These are phyloP conservation scores for Raphanus sativus DNA, from an alignment of 345 rosid genomes.

Conservation along the genomic window DNA sequence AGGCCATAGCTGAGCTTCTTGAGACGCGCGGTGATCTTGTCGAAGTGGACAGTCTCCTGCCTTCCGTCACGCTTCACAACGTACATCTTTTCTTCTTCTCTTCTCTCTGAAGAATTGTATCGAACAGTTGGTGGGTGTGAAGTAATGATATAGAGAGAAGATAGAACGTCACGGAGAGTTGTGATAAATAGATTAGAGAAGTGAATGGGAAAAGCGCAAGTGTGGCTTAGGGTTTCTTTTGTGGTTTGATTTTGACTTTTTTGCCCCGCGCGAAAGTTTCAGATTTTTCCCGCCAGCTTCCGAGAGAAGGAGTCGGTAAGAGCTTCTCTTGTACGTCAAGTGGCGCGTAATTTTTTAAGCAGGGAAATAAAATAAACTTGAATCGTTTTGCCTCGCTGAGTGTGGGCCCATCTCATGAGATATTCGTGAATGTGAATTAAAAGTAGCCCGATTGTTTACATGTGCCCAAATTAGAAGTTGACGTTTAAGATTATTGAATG, in stretches of 20 bases:
- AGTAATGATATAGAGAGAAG: background rate
- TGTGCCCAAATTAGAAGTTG: background rate
- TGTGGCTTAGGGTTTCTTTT: background rate
- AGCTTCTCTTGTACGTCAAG: background rate
- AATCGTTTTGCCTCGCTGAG: background rate
- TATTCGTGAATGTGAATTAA: background rate
- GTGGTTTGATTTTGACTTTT: background rate
- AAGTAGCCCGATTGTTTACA: background rate
- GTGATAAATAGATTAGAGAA: background rate
- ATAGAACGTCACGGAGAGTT: background rate
- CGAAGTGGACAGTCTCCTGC: constrained; percentile 90
- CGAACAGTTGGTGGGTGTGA: constrained; percentile 38
- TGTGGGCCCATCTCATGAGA: background rate
- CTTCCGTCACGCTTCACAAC: constrained; percentile 93
- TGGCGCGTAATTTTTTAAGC: background rate
- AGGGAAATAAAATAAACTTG: background rate
- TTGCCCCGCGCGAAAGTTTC: constrained; percentile 8
- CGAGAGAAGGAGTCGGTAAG: background rate
- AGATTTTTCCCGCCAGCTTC: constrained; percentile 39
- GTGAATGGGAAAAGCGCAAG: background rate
- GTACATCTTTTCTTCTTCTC: constrained; percentile 55
- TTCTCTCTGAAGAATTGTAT: constrained; percentile 32
- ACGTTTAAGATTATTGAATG: background rate
- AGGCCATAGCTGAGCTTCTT: constrained; percentile 96
- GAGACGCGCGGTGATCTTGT: constrained; percentile 90